Percentiles rank a stretch among this genome's conserved stretches.
phyloP scores from a whole-genome alignment of 768 basidiomycete genomes.

The Termitomyces sp. region DNA sequence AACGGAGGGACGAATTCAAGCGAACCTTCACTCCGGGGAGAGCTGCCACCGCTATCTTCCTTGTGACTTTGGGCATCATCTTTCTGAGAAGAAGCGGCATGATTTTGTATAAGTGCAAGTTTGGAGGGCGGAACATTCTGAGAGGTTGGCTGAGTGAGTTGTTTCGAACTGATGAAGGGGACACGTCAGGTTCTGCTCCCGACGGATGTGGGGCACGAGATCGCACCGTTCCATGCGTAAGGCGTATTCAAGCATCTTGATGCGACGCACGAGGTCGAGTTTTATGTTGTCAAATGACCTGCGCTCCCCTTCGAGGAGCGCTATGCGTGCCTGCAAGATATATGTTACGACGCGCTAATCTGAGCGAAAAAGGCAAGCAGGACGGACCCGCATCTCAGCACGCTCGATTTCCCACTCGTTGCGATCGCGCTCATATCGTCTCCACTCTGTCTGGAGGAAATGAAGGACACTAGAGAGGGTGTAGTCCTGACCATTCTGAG shows the following conservation, averaged over 20 bases:
- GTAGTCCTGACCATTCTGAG: conserved; percentile 87
- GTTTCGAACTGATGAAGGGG: conserved; percentile 60
- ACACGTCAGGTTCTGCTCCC: conserved; percentile 28
- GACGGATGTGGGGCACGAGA: conserved; percentile 21
- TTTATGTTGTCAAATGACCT: conserved; percentile 97
- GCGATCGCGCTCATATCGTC: conserved; percentile 94
- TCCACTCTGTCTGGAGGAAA: conserved; percentile 97
- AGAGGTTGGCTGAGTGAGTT: conserved; percentile 56
- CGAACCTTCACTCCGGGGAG: conserved; percentile 78
- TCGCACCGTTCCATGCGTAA: conserved; percentile 87
- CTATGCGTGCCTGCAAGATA: conserved; percentile 79
- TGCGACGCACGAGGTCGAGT: conserved; percentile 90
- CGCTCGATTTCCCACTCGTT: conserved; percentile 99
- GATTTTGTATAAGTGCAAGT: conserved; percentile 53
- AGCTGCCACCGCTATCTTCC: conserved; percentile 76
- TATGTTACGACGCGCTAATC: conserved; percentile 24
- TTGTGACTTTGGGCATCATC: conserved; percentile 72
- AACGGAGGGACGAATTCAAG: background rate
- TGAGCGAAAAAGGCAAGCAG: conserved; percentile 10
- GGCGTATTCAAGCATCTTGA: conserved; percentile 99
- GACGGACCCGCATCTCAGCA: conserved; percentile 94
- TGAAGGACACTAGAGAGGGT: conserved; percentile 93
- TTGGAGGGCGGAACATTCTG: conserved; percentile 63
- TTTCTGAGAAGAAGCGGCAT: conserved; percentile 49
- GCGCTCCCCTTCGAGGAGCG: conserved; percentile 93